phyloP scores from a whole-genome alignment of 768 basidiomycete genomes.

The Epithele typhae region DNA sequence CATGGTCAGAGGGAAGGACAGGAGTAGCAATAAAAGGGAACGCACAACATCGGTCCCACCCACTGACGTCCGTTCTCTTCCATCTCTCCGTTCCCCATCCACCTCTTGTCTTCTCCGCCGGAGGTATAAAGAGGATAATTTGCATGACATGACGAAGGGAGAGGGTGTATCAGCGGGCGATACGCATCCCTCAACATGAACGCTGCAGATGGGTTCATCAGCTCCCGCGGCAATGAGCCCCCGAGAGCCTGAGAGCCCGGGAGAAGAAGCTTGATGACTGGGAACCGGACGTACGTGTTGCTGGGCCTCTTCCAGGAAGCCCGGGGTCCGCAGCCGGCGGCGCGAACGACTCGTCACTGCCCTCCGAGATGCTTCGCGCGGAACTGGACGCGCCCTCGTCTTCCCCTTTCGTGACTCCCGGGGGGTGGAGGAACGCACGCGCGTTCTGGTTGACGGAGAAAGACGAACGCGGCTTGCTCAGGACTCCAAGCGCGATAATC shows the following conservation, averaged over 20 bases:
- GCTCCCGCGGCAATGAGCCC: no score
- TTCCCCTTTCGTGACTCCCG: slow-evolving; percentile 44
- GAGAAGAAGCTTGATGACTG: no score
- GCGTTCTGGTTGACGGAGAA: slow-evolving; percentile 65
- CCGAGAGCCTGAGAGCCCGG: no score
- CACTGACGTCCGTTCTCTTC: slow-evolving; percentile 63
- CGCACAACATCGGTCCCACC: slow-evolving; percentile 71
- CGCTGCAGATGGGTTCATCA: background rate
- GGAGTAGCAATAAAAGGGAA: background rate
- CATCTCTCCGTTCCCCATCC: slow-evolving; percentile 46
- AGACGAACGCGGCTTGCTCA: slow-evolving; percentile 51
- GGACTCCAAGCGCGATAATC: slow-evolving; percentile 66
- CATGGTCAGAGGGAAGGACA: background rate
- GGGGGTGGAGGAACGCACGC: slow-evolving; percentile 63
- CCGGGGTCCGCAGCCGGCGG: background rate
- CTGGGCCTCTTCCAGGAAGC: background rate
- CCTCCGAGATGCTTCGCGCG: slow-evolving; percentile 2
- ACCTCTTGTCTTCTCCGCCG: slow-evolving; percentile 63
- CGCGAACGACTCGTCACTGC: slow-evolving; percentile 7
- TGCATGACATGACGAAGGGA: slow-evolving; percentile 48
- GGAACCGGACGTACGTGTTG: no score
- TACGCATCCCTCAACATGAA: slow-evolving; percentile 26
- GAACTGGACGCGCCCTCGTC: slow-evolving; percentile 4
- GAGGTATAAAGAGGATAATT: slow-evolving; percentile 75
- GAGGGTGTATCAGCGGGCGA: slow-evolving; percentile 47